A percentile compares a stretch with the other conserved stretches of the same genome.
Conservation (phyloP, 441 rosid genomes). For the Metrosideros polymorpha region DNA sequence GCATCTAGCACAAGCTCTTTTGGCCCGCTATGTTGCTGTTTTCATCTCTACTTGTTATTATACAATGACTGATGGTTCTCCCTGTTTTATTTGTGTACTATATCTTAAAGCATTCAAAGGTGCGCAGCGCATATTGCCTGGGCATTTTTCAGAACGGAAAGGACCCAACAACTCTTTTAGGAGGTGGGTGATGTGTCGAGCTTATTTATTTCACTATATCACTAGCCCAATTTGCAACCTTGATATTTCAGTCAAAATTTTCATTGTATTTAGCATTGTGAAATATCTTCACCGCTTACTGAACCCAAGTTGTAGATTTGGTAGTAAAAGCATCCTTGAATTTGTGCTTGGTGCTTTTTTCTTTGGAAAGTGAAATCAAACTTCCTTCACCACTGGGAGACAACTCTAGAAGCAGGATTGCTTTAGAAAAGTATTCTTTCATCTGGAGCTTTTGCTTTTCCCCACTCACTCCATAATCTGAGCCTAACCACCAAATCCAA, state of each 20-base stretch:
- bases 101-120: slow-evolving; percentile 74
- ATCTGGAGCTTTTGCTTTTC: neutral
- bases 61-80: slow-evolving; percentile 4
- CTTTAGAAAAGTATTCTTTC: neutral
- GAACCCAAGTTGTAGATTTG: neutral
- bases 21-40: neutral
- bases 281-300: neutral
- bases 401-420: neutral
- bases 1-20: neutral
- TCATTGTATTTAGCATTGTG: neutral
- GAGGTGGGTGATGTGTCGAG: slow-evolving; percentile 39
- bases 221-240: neutral
- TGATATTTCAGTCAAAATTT: neutral
- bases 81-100: neutral
- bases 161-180: slow-evolving; percentile 87
- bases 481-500: neutral
- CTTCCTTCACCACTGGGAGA: neutral
- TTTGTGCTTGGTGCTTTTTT: neutral
- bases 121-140: slow-evolving; percentile 71
- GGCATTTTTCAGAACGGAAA: slow-evolving; percentile 86
- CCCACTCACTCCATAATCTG: neutral
- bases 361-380: neutral
- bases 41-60: neutral
- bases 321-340: neutral
- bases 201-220: neutral